phyloP scores from a whole-genome alignment of 2,329 filamentous ascomycete species.

The Emydomyces testavorans region DNA sequence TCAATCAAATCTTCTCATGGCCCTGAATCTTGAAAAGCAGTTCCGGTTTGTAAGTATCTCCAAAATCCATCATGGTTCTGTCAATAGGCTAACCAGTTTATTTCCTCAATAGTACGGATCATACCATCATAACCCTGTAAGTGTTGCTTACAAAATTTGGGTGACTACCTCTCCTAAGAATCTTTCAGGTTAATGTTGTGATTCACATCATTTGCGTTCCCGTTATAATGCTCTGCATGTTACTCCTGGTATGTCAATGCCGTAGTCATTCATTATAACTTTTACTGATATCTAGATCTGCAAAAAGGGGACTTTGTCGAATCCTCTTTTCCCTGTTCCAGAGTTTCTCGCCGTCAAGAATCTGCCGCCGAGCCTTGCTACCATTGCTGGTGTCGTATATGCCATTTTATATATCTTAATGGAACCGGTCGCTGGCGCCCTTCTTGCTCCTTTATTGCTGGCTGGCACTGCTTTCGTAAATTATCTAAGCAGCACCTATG shows the following conservation, averaged over 20 bases:
- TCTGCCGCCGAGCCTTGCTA: constrained; percentile 50
- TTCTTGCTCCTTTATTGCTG: constrained; percentile 65
- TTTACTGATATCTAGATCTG: neutral
- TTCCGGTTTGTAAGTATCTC: constrained; percentile 48
- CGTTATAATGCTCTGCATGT: constrained; percentile 46
- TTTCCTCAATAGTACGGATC: constrained; percentile 47
- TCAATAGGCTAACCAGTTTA: constrained; percentile 16
- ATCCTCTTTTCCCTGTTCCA: constrained; percentile 43
- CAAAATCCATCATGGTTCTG: constrained; percentile 1
- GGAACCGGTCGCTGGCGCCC: constrained; percentile 79
- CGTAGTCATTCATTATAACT: neutral
- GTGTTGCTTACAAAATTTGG: constrained; percentile 14
- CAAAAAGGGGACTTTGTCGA: constrained; percentile 46
- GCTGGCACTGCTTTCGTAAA: constrained; percentile 64
- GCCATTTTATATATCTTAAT: constrained; percentile 75
- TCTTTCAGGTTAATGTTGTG: constrained; percentile 48
- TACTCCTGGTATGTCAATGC: constrained; percentile 43
- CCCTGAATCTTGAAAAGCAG: constrained; percentile 54
- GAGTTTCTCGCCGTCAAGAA: constrained; percentile 44
- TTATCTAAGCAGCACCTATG: constrained; percentile 56
- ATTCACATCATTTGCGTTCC: constrained; percentile 57
- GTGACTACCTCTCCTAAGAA: constrained; percentile 3
- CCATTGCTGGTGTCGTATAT: constrained; percentile 51
- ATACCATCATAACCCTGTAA: constrained; percentile 54
- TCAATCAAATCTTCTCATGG: no score